Conservation (phyloP, 768 basidiomycete genomes). For the Melanogaster broomeanus region DNA sequence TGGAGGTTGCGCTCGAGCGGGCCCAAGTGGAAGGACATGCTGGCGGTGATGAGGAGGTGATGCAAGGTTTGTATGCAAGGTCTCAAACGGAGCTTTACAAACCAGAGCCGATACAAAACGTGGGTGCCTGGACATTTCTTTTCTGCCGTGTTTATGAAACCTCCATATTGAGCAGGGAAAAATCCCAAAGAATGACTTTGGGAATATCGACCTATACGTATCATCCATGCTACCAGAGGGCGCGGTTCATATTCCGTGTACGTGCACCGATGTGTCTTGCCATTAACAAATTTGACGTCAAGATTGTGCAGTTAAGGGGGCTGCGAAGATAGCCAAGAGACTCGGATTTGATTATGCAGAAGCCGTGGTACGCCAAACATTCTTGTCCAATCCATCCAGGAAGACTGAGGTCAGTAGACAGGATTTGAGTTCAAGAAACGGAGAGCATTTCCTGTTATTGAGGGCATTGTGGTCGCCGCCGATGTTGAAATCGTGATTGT, state of each 20-base stretch:
- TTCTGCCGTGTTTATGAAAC: constrained; percentile 7
- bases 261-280: constrained; percentile 35
- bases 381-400: constrained; percentile 12
- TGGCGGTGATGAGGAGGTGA: constrained; percentile 51
- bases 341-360: constrained; percentile 91
- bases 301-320: constrained; percentile 66
- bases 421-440: constrained; percentile 97
- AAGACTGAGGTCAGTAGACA: constrained; percentile 50
- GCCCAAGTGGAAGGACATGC: constrained; percentile 37
- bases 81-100: constrained; percentile 82
- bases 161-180: constrained; percentile 60
- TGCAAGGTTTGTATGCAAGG: constrained; percentile 87
- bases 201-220: constrained; percentile 95
- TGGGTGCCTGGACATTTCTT: constrained; percentile 40
- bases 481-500: constrained; percentile 75
- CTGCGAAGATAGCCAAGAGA: constrained; percentile 84
- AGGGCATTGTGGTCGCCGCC: constrained; percentile 83
- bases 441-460: constrained; percentile 79
- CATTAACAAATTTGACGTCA: constrained; percentile 13
- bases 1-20: constrained; percentile 55
- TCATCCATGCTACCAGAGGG: constrained; percentile 93
- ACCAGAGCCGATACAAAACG: constrained; percentile 82
- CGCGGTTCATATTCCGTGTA: constrained; percentile 88
- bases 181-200: constrained; percentile 94
- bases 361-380: constrained; percentile 74